phyloP scores from a whole-genome alignment of 1,139 yeast genomes.

The Pichia sp. region DNA sequence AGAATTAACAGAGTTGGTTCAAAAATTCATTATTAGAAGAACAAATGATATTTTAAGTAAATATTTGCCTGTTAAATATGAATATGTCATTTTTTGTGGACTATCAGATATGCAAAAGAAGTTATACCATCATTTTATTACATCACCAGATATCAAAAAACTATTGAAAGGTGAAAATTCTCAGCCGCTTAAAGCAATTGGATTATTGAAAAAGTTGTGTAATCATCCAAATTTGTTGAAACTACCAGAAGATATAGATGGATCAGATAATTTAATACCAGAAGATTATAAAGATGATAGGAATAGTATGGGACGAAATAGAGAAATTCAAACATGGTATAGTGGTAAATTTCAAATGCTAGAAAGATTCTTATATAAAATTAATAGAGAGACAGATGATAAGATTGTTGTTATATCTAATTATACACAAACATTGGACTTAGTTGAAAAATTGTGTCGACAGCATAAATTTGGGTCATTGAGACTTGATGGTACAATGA shows the following conservation, averaged over 20 bases:
- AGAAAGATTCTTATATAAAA: conserved; percentile 71
- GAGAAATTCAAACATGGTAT: conserved; percentile 54
- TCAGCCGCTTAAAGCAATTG: conserved; percentile 88
- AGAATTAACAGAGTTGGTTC: conserved; percentile 71
- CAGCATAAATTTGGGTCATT: conserved; percentile 66
- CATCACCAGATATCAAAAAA: conserved; percentile 72
- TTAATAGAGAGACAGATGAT: conserved; percentile 77
- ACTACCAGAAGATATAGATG: conserved; percentile 70
- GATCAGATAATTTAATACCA: conserved; percentile 61
- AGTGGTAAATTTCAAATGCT: conserved; percentile 59
- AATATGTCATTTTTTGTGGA: conserved; percentile 87
- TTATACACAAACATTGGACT: conserved; percentile 87
- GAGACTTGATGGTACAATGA: conserved; percentile 89
- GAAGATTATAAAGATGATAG: conserved; percentile 54
- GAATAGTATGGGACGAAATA: conserved; percentile 36
- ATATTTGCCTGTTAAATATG: conserved; percentile 91
- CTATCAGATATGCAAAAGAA: conserved; percentile 70
- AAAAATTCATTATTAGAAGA: conserved; percentile 86
- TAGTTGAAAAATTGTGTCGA: conserved; percentile 83
- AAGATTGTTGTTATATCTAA: conserved; percentile 91
- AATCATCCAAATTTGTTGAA: conserved; percentile 85
- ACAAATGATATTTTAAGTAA: conserved; percentile 92
- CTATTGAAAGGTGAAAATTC: conserved; percentile 64
- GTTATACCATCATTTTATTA: conserved; percentile 67
- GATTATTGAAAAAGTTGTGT: conserved; percentile 79